Base-by-base conservation (phyloP, 2,329 filamentous ascomycete species). In the Corynespora cassiicola region DNA sequence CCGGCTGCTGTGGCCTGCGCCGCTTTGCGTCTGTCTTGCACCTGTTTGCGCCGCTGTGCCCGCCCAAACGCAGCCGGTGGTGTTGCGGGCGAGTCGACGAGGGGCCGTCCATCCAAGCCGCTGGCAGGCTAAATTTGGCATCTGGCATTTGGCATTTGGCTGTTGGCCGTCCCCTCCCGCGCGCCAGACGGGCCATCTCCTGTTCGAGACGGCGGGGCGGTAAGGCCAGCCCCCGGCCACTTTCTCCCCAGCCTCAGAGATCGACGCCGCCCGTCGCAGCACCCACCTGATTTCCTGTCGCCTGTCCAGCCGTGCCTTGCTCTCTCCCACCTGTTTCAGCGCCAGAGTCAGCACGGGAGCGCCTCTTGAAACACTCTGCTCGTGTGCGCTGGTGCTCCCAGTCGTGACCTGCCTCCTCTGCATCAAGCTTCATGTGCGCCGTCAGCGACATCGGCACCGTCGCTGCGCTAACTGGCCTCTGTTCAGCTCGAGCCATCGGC, bases 261-360 rank as follows among this genome's bases (percentile, higher is more conserved):
- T 32, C 14, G 9, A 21, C 18, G 21, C 26, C 32, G 22, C 24
- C 7, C 11, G 21, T 31, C 28, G n/a, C 31, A 26, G 35, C 11
- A 23, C 11, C 16, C 31, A 16, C 23, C 17, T 17, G 17, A 12
- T n/a, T 2, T 17, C 23, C 26, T 28, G 27, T 18, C 16, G 29
- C 38, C 14, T 34, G 40, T 47, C n/a, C n/a, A 37, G 14, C 27
- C 11, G 18, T 34, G 18, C 23, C 17, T 17, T 21, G n/a, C 10
- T 2, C 17, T 20, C 26, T 28, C 31, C 18, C 16, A 29, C 38
- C 14, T 34, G 40, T 47, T 42, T 52, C 45, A 47, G 10, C 14
- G 18, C 31, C 19, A 9, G 22, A 28, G 18, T 39, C 34, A 42
- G 41, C 44, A 51, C 39, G 45, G 40, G 45, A 52, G 41, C 48